Percentiles rank a stretch among this genome's conserved stretches.
Evolutionary conservation across 805 yeast species (phyloP).

Genomic region (Saccharomycopsis sp.): DNA sequence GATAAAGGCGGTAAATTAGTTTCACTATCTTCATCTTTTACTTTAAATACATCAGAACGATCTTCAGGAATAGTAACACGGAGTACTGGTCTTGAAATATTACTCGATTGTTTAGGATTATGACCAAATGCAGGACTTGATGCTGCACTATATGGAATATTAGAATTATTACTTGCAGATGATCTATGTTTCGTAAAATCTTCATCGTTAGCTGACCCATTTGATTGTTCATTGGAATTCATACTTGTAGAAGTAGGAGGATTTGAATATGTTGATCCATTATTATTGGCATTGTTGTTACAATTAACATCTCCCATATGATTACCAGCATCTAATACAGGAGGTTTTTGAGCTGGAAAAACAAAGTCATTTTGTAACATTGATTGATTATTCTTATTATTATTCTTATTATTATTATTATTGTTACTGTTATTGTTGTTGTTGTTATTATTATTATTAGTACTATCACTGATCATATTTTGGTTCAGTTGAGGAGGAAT

Average conservation of each 20-base stretch:
- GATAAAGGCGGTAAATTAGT: background rate
- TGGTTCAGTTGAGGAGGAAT: too few relatives aligned
- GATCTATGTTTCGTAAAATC: background rate
- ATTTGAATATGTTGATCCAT: background rate
- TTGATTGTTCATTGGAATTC: too few relatives aligned
- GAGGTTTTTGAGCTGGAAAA: constrained; percentile 15
- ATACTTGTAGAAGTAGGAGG: too few relatives aligned
- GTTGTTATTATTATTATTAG: constrained; percentile 5
- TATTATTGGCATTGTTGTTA: background rate
- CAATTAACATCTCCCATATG: too few relatives aligned
- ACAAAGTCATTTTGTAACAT: constrained; percentile 11
- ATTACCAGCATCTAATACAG: constrained; percentile 1
- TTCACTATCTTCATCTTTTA: background rate
- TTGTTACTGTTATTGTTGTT: constrained; percentile 14
- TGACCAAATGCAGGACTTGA: constrained; percentile 18
- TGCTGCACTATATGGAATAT: constrained; percentile 19
- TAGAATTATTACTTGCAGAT: background rate
- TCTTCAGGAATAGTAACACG: constrained; percentile 57
- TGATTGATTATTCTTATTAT: background rate
- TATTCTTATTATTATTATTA: background rate
- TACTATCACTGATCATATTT: too few relatives aligned
- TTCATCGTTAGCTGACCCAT: background rate
- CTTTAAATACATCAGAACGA: constrained; percentile 17
- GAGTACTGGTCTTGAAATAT: constrained; percentile 41
- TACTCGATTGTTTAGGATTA: constrained; percentile 19